phyloP scores from a whole-genome alignment of 2,329 filamentous ascomycete genomes.

The Colletotrichum sp. region DNA sequence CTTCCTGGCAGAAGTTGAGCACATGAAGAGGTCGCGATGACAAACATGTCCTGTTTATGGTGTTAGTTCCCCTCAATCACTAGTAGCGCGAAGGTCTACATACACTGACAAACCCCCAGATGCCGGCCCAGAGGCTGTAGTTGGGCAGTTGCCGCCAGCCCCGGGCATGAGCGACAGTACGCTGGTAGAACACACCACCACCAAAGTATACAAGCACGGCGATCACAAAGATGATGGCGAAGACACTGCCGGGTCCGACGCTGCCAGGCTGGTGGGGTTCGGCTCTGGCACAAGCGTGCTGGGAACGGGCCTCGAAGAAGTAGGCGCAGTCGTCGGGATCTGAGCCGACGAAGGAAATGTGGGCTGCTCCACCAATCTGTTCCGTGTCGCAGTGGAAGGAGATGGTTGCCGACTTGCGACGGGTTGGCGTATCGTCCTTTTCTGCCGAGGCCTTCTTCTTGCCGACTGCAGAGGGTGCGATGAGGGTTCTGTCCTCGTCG shows the following conservation, averaged over 20 bases:
- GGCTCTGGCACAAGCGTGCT: constrained; percentile 75
- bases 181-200: constrained; percentile 93
- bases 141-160: constrained; percentile 97
- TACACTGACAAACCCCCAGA: constrained; percentile 85
- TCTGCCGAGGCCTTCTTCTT: constrained; percentile 29
- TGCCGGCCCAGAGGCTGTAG: constrained; percentile 89
- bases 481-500: constrained; percentile 40
- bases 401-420: constrained; percentile 83
- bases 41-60: constrained; percentile 62
- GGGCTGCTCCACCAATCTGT: constrained; percentile 69
- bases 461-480: constrained; percentile 25
- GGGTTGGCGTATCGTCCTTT: constrained; percentile 37
- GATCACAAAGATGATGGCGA: constrained; percentile 81
- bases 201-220: constrained; percentile 88
- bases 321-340: constrained; percentile 93
- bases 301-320: constrained; percentile 90
- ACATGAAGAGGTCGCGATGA: constrained; percentile 74
- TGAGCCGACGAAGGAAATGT: constrained; percentile 81
- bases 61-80: constrained; percentile 20
- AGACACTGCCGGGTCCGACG: constrained; percentile 76
- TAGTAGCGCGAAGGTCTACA: background rate
- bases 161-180: constrained; percentile 90
- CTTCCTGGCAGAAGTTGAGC: constrained; percentile 67
- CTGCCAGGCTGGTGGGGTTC: constrained; percentile 76
- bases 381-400: constrained; percentile 93